Percentiles rank a stretch among this genome's conserved stretches.
These are phyloP conservation scores for Ascochyta koolunga DNA, from an alignment of 2,329 filamentous ascomycete species.

Conservation along the genomic window DNA sequence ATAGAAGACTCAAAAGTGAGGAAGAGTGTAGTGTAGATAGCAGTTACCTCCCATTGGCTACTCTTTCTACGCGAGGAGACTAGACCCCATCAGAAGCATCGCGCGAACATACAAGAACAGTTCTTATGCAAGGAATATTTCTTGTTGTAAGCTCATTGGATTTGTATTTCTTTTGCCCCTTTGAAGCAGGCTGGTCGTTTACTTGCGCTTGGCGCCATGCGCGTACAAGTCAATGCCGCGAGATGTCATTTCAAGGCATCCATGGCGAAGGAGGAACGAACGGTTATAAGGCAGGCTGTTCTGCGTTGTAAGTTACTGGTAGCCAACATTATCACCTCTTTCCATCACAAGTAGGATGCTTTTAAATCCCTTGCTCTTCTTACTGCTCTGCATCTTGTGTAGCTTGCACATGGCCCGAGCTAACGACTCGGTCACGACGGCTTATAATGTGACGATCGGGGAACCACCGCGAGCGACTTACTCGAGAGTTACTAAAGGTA, in stretches of 20 bases:
- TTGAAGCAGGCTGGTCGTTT: not conserved
- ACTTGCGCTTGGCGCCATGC: not conserved
- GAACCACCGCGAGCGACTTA: not conserved
- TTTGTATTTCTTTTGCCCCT: not conserved
- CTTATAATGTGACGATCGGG: too few species aligned
- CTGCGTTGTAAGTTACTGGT: not conserved
- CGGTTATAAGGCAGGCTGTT: not conserved
- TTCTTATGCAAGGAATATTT: not conserved
- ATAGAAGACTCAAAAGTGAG: not conserved
- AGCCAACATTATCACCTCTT: not conserved
- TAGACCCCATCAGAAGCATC: slow-evolving; percentile 2
- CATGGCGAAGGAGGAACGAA: not conserved
- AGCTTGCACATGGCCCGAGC: not conserved
- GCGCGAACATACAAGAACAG: not conserved
- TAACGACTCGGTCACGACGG: not conserved
- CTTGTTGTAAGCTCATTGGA: not conserved
- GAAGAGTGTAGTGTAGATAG: not conserved
- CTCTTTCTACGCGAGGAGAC: not conserved
- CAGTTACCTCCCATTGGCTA: not conserved
- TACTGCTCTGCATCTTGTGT: not conserved
- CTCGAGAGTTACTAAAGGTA: not conserved
- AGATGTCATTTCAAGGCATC: not conserved
- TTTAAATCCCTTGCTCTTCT: not conserved
- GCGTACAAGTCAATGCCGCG: slow-evolving; percentile 4
- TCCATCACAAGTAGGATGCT: not conserved